Conservation (phyloP, 352 stramenopile species). For the Globisporangium irregulare region DNA sequence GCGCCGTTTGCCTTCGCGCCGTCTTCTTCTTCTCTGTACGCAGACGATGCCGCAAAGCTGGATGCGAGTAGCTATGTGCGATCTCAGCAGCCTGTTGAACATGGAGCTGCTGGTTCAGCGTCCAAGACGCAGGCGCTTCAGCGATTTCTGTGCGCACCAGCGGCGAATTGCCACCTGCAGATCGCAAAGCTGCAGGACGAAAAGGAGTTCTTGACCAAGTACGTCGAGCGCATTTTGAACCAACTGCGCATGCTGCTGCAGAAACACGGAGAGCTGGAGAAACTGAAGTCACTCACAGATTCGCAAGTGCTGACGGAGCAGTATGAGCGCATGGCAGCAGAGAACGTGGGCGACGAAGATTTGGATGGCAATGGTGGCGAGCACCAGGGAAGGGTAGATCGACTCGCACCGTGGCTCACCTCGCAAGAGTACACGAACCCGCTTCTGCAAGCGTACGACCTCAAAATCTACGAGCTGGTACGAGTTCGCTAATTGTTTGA, state of each 20-base stretch:
- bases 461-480: constrained; percentile 76
- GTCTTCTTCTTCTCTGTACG: not conserved
- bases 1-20: not conserved
- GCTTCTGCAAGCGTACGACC: constrained; percentile 71
- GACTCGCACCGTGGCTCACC: constrained; percentile 58
- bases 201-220: constrained; percentile 60
- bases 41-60: not conserved
- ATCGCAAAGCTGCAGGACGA: constrained; percentile 51
- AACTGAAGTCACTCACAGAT: constrained; percentile 57
- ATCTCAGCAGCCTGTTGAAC: not conserved
- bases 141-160: constrained; percentile 18
- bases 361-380: not conserved
- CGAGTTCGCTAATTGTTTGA: constrained; percentile 8
- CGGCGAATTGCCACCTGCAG: constrained; percentile 33
- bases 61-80: not conserved
- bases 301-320: constrained; percentile 18
- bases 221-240: constrained; percentile 62
- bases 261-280: constrained; percentile 71
- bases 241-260: constrained; percentile 55
- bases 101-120: not conserved
- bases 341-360: constrained; percentile 17
- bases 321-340: constrained; percentile 12
- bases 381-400: not conserved
- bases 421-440: constrained; percentile 71
- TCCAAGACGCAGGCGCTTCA: constrained; percentile 1